Evolutionary conservation across 202 grass and related monocot genomes (phyloP).

Genomic region (Eragrostis tef): DNA sequence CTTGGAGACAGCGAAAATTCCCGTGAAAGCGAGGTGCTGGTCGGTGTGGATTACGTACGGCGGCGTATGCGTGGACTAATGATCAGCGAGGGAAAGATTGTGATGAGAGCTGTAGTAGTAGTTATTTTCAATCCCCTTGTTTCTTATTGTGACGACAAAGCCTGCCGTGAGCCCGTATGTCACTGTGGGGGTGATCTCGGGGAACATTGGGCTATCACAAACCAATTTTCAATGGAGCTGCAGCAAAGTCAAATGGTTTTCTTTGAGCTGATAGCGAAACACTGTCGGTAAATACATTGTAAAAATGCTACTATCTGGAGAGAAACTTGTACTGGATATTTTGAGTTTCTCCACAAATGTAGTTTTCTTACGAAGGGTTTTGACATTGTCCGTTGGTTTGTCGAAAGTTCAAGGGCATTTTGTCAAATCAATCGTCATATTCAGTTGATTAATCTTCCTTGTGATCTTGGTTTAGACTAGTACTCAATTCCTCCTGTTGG

Average conservation of each 20-base stretch:
- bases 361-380: neutral
- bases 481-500: neutral
- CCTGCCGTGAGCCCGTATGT: conserved; percentile 33
- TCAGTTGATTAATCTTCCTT: conserved; percentile 9
- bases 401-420: conserved; percentile 34
- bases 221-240: neutral
- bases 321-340: neutral
- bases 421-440: conserved; percentile 22
- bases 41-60: neutral
- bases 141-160: conserved; percentile 37
- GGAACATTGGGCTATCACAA: neutral
- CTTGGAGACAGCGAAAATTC: conserved; percentile 12
- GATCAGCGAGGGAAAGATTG: neutral
- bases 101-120: neutral
- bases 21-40: conserved; percentile 35
- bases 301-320: neutral
- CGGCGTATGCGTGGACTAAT: neutral
- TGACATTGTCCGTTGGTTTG: neutral
- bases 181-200: conserved; percentile 1
- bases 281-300: conserved; percentile 9
- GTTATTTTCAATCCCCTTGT: neutral
- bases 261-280: conserved; percentile 27
- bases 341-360: neutral
- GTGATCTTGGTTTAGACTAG: neutral
- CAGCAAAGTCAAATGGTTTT: conserved; percentile 37